These are phyloP conservation scores for Colletotrichum sp. DNA, from an alignment of 2,329 filamentous ascomycete genomes.

Conservation along the genomic window DNA sequence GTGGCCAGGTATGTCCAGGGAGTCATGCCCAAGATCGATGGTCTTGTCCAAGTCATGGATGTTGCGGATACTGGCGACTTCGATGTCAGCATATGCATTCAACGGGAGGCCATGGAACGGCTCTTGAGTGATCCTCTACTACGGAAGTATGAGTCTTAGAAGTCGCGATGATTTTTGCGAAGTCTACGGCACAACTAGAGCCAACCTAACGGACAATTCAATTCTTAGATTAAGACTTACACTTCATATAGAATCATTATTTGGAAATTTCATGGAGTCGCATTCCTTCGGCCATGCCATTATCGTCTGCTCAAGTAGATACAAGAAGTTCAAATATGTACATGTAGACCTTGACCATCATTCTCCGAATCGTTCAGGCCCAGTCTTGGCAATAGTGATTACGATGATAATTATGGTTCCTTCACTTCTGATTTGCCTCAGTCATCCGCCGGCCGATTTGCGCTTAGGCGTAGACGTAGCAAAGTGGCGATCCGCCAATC, in stretches of 20 bases:
- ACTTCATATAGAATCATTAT: background rate
- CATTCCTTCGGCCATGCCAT: background rate
- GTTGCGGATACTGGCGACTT: constrained; percentile 31
- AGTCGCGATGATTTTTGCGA: background rate
- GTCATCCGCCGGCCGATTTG: background rate
- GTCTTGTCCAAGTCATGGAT: constrained; percentile 46
- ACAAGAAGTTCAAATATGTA: background rate
- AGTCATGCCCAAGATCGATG: constrained; percentile 46
- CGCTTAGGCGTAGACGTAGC: constrained; percentile 32
- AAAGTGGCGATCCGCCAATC: constrained; percentile 33
- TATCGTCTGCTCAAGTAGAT: background rate
- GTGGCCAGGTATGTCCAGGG: constrained; percentile 42
- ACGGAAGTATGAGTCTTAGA: background rate
- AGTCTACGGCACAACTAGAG: background rate
- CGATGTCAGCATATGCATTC: constrained; percentile 38
- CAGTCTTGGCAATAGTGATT: background rate
- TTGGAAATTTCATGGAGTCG: background rate
- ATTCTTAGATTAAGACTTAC: background rate
- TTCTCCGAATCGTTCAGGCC: background rate
- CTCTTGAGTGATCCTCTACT: constrained; percentile 29
- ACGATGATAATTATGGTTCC: background rate
- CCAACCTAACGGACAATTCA: background rate
- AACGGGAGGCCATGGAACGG: constrained; percentile 29
- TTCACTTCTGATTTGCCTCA: background rate
- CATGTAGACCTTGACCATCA: background rate